Base-by-base conservation (phyloP, 2,329 filamentous ascomycete species). In the Aspergillus sp. region DNA sequence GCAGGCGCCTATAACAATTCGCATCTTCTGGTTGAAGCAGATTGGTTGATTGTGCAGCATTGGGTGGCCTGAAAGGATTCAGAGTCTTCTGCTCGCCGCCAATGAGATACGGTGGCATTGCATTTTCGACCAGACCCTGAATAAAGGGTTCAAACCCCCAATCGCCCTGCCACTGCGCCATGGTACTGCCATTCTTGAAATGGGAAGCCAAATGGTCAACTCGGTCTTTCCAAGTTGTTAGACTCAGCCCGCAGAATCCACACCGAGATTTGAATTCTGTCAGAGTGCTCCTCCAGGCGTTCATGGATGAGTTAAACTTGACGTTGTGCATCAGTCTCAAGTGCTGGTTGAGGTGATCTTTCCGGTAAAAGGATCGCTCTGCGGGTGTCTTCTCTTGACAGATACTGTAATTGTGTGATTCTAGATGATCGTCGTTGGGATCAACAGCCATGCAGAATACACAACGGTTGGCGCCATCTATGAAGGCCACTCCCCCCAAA, bases 261-360 rank as follows among this genome's bases (percentile, higher is more conserved):
- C 78, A 81, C 5, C 78, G 74, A 17, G 78, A 80, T 58, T 81
- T 83, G 66, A 88, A 81, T 54, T 82, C 80, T 15, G 80, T 80
- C 3, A 81, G 82, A 53, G 81, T 80, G 27, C 82, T 82, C 68
- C 84, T 85, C 85, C 85, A 88, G 39, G 75, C 74, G 25, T 87
- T 82, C 84, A 87, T 87, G 55, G 77, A 79, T 1, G 77, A 65
- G 2, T 77, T 78, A 70, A 86, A 81, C 63, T 84, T 84, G 65
- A 82, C 83, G 62, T 80, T 79, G 67, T 88, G 85, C 79, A 87
- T 85, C 56, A 87, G 74, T 38, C 84, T 80, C 32, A 87, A 72
- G 70, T 88, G 85, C 66, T 88, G 85, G 53, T 84, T 81, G 11
- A 88, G 77, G 67, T 88, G 85, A 66, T 88, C 85, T 70, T 87